Conservation (phyloP, 768 basidiomycete genomes). For the Lyophyllum shimeji region DNA sequence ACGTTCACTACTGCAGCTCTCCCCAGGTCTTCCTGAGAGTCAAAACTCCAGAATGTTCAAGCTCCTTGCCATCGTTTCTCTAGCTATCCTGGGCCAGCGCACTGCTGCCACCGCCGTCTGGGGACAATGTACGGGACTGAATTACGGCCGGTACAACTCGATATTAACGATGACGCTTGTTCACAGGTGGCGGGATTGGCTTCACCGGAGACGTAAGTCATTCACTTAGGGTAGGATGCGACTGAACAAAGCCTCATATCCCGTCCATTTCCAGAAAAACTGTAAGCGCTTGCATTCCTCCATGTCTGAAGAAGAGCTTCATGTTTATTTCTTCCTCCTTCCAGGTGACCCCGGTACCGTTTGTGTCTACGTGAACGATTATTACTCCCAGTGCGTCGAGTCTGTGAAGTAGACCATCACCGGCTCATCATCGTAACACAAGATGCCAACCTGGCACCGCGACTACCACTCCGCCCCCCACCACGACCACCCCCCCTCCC, state of each 20-base stretch:
- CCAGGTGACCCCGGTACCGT: constrained; percentile 31
- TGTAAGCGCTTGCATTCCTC: too few relatives aligned
- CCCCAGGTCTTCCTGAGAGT: too few relatives aligned
- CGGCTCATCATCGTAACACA: neutral
- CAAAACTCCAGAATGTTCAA: too few relatives aligned
- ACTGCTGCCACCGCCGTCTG: constrained; percentile 30
- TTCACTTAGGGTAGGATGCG: neutral
- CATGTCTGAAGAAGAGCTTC: too few relatives aligned
- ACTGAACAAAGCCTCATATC: neutral
- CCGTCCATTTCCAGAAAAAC: too few relatives aligned
- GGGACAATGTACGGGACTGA: constrained; percentile 32
- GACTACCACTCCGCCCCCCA: too few relatives aligned
- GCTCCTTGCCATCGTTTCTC: too few relatives aligned
- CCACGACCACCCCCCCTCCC: constrained; percentile 9
- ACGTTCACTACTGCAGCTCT: too few relatives aligned
- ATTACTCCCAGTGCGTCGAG: constrained; percentile 23
- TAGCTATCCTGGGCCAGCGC: too few relatives aligned
- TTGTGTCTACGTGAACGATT: constrained; percentile 31
- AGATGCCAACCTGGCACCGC: constrained; percentile 28
- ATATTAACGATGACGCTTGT: neutral
- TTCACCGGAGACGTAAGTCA: constrained; percentile 30
- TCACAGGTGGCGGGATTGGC: constrained; percentile 28
- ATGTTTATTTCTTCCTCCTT: constrained; percentile 1
- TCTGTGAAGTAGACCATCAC: neutral
- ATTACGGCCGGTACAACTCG: neutral